A percentile compares a stretch with the other conserved stretches of the same genome.
Conservation (phyloP, 441 rosid species). For the Biscutella laevigata region DNA sequence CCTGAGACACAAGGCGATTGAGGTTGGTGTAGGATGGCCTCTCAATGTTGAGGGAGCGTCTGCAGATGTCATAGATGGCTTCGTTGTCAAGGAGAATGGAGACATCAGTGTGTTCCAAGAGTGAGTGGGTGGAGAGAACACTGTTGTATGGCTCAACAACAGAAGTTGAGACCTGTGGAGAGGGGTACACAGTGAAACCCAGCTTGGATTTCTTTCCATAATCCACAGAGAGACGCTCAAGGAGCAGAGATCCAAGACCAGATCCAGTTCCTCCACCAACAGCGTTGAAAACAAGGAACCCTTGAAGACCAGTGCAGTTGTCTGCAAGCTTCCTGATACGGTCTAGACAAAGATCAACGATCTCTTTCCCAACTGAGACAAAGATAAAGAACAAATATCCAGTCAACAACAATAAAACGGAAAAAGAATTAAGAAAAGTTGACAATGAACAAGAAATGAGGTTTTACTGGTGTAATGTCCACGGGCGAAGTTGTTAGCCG, state of each 20-base stretch:
- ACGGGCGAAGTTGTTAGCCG: constrained; percentile 31
- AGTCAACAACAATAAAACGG: background rate
- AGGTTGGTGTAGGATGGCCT: constrained; percentile 83
- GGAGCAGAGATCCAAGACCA: constrained; percentile 51
- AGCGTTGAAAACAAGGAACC: constrained; percentile 53
- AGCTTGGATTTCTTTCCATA: constrained; percentile 60
- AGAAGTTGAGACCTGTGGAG: constrained; percentile 56
- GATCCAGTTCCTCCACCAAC: constrained; percentile 62
- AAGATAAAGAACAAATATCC: background rate
- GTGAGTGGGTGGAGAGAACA: constrained; percentile 56
- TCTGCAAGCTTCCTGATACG: constrained; percentile 55
- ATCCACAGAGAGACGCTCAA: constrained; percentile 60
- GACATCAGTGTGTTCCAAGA: constrained; percentile 57
- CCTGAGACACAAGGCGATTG: constrained; percentile 86
- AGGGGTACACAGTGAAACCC: constrained; percentile 58
- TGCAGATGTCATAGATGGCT: constrained; percentile 84
- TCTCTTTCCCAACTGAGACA: constrained; percentile 48
- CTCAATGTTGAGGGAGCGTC: constrained; percentile 79
- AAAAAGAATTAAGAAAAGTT: background rate
- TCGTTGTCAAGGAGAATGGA: constrained; percentile 81
- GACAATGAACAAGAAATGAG: background rate
- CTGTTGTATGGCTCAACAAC: constrained; percentile 68
- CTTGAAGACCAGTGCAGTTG: constrained; percentile 62
- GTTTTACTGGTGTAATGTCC: constrained; percentile 27
- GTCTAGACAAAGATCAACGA: constrained; percentile 55